A percentile compares a stretch with the other conserved stretches of the same genome.
Evolutionary conservation across 305 asterid species (phyloP).

Genomic region (Fraxinus xanthoxyloides): DNA sequence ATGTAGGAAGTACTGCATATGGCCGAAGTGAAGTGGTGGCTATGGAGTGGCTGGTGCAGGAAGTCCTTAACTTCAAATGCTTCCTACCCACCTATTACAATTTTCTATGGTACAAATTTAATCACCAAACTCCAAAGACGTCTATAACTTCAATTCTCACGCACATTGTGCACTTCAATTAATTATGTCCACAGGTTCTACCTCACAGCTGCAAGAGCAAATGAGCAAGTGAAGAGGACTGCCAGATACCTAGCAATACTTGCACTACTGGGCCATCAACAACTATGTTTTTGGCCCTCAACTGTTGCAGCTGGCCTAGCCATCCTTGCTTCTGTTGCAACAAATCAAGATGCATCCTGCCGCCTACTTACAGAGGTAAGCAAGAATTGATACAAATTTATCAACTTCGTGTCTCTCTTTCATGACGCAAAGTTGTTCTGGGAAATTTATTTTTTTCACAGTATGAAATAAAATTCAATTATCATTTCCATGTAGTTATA

Average conservation of each 20-base stretch:
- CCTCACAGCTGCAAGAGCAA: constrained; percentile 71
- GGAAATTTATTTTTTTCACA: neutral
- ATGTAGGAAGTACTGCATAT: constrained; percentile 54
- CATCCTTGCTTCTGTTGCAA: constrained; percentile 65
- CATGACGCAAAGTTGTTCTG: neutral
- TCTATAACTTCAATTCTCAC: neutral
- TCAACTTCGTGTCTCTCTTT: neutral
- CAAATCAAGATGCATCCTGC: constrained; percentile 56
- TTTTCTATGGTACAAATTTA: constrained; percentile 67
- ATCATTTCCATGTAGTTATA: neutral
- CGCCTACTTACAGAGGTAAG: constrained; percentile 51
- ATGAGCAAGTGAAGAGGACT: constrained; percentile 58
- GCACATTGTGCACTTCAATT: neutral
- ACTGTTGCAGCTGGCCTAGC: constrained; percentile 90
- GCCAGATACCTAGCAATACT: constrained; percentile 69
- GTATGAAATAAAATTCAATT: neutral
- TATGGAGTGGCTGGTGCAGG: constrained; percentile 98
- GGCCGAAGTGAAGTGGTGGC: constrained; percentile 85
- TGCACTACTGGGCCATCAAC: constrained; percentile 78
- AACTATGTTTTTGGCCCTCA: constrained; percentile 90
- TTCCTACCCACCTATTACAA: constrained; percentile 78
- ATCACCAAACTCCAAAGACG: neutral
- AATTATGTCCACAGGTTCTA: constrained; percentile 58
- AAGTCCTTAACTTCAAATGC: constrained; percentile 83
- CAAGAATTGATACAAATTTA: constrained; percentile 3